phyloP scores from a whole-genome alignment of 192 early-diverging fungal genomes.

The Spizellomyces punctatus region DNA sequence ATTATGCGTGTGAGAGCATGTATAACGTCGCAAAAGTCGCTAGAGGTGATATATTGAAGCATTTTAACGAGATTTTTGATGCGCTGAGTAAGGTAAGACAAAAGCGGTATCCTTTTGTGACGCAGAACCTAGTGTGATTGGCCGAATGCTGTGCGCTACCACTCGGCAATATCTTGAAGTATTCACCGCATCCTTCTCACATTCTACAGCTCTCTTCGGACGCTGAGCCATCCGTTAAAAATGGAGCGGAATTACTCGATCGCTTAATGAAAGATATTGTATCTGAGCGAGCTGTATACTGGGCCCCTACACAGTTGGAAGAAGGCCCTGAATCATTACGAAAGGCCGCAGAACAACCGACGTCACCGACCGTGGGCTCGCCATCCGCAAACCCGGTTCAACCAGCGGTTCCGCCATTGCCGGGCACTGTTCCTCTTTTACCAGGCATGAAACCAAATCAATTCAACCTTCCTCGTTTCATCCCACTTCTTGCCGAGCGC shows the following conservation, averaged over 20 bases:
- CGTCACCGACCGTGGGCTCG: background rate
- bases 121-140: background rate
- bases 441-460: slow-evolving; percentile 39
- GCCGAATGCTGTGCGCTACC: too few relatives aligned
- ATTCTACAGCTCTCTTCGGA: slow-evolving; percentile 77
- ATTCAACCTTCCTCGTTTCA: slow-evolving; percentile 92
- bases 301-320: slow-evolving; percentile 44
- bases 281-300: slow-evolving; percentile 82
- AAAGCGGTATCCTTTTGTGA: background rate
- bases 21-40: slow-evolving; percentile 99
- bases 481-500: slow-evolving; percentile 90
- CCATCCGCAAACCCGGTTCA: background rate
- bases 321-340: background rate
- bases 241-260: slow-evolving; percentile 92
- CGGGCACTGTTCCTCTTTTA: slow-evolving; percentile 37
- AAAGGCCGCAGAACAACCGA: background rate
- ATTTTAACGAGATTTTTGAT: slow-evolving; percentile 98
- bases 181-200: too few relatives aligned
- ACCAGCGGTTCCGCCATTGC: slow-evolving; percentile 33
- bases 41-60: slow-evolving; percentile 80
- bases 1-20: slow-evolving; percentile 98
- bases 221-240: slow-evolving; percentile 87
- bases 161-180: too few relatives aligned
- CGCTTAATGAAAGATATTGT: slow-evolving; percentile 97
- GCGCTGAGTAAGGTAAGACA: slow-evolving; percentile 82